Evolutionary conservation across 345 rosid species (phyloP), one percentile per base, ranked within the genome.

Genomic region (Eucalyptus virginea): DNA sequence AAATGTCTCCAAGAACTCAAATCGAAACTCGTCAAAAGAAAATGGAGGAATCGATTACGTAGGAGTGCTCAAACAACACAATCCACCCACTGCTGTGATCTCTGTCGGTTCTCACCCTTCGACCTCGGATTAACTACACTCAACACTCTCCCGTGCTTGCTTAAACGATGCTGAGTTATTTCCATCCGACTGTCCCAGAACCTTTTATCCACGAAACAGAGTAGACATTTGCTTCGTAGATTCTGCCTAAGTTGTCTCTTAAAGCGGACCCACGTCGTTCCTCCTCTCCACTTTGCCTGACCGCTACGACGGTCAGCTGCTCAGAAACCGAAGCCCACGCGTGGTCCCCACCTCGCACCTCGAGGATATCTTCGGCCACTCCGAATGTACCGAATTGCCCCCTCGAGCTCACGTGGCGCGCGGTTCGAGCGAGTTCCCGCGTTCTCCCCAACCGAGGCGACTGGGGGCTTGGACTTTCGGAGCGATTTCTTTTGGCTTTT

Each of bases 271-370:
- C 58, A 54, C 58, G 58, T 0, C 26, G 26, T 26, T 54, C 10
- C 58, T 21, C 58, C 58, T 54, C 24, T 21, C 26, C 58, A 0
- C 26, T 8, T 21, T 19, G 58, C 58, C 19, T 4, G 58, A 19
- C 58, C 0, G 23, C 56, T 52, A 1, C 56, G 2, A 19, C 0
- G 10, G 10, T 52, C 56, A 52, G 58, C 5, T 7, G 26, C 58
- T 7, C 24, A 3, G 58, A 54, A 8, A 54, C 60, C 28, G 12
- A 4, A 56, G 60, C 28, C 60, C 3, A 9, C 60, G 0, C 1
- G 60, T 9, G 28, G 60, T 0, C 60, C 60, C 28, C 28, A 1
- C 60, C 60, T 56, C 60, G 12, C 28, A 9, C 1, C 24, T 52
- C 9, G 56, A 4, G 60, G 12, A 56, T 56, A 4, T 1, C 60